Evolutionary conservation across 106 monocot genomes (phyloP).

Genomic region (Gastrodia elata): DNA sequence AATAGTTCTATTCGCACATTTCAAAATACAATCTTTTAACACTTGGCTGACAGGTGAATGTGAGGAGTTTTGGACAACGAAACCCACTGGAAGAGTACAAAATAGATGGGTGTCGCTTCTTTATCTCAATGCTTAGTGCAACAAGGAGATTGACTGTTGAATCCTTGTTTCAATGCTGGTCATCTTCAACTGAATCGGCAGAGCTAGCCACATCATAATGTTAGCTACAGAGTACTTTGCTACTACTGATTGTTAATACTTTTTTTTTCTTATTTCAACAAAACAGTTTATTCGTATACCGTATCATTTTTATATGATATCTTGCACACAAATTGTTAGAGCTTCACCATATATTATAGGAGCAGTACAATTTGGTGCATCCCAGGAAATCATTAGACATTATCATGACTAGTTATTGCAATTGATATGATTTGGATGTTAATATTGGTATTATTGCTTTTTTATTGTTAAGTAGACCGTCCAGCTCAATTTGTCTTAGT

Average conservation of each 20-base stretch:
- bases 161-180: constrained; percentile 86
- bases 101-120: constrained; percentile 98
- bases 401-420: too few species aligned
- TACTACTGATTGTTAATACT: neutral
- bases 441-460: too few species aligned
- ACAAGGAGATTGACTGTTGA: constrained; percentile 75
- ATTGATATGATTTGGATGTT: too few species aligned
- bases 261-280: neutral
- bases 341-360: neutral
- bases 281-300: neutral
- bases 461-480: too few species aligned
- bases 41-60: constrained; percentile 66
- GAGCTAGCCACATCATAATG: constrained; percentile 24
- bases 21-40: neutral
- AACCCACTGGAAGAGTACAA: constrained; percentile 99
- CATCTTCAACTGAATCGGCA: constrained; percentile 47
- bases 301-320: neutral
- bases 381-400: too few species aligned
- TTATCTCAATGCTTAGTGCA: constrained; percentile 98
- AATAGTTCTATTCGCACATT: neutral
- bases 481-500: too few species aligned
- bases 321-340: neutral
- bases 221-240: neutral
- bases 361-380: too few species aligned
- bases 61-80: constrained; percentile 96